Base-by-base conservation (phyloP, 345 rosid species). In the Eutrema japonicum region DNA sequence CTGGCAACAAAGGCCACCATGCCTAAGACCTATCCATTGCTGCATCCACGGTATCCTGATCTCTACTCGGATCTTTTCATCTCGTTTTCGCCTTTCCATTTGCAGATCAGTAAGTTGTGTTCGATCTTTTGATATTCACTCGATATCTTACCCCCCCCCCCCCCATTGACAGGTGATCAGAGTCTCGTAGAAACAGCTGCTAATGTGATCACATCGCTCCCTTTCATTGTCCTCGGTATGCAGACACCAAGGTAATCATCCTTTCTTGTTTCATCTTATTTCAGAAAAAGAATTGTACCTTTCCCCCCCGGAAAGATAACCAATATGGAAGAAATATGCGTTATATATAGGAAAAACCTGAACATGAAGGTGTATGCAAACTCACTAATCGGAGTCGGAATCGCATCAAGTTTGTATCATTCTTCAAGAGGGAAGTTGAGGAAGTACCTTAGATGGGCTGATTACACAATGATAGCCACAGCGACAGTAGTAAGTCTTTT, bases 1-100 rank as follows among this genome's bases (percentile, higher is more conserved):
- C 8, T 95, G 99, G 99, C 84, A 90, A 77, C 99, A 92, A 84
- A 84, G 97, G 76, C 99, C 99, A 16, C 85, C 91, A 63, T 95
- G 96, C 71, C 66, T 95, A 81, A 86, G 88, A 85, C 99, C 97
- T 2, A 83, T 90, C 73, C 78, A 82, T 49, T 73, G 89, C 75
- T 71, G 89, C 72, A 49, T 80, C 59, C 84, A 85, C 7, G 96
- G 98, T 94, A 83, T 50, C 68, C 16, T 33, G 13, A 52, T 3
- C 6, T n/a, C 45, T 38, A 51, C 54, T 30, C 3, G 16, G 11
- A 12, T 29, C 3, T 13, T 51, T 33, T 16, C 48, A 10, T 51
- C 10, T 41, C 63, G 36, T 72, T 54, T 41, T 40, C 16, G 4
- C 10, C 35, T 36, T 58, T 36, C 11, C 6, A 7, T 32, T 48